A percentile compares a stretch with the other conserved stretches of the same genome.
Evolutionary conservation across 495 filamentous ascomycete species (phyloP).

Genomic region (Daldinia vernicosa): DNA sequence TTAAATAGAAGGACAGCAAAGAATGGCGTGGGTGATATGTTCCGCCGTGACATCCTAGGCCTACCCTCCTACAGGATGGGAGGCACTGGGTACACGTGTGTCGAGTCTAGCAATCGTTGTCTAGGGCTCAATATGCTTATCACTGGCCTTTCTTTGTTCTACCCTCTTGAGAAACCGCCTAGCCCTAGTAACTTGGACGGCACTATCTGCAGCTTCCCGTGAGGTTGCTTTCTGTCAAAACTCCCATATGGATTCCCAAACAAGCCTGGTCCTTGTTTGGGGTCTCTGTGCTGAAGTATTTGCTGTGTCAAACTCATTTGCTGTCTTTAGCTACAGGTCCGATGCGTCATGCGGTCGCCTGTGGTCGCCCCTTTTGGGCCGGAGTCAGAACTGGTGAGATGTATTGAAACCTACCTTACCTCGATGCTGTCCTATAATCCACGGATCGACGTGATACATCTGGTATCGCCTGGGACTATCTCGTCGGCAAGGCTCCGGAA

Average conservation of each 20-base stretch:
- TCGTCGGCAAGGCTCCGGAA: conserved; percentile 43
- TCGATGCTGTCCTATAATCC: conserved; percentile 50
- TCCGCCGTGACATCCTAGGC: conserved; percentile 33
- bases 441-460: conserved; percentile 44
- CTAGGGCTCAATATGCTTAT: conserved; percentile 49
- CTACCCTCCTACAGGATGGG: conserved; percentile 34
- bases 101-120: conserved; percentile 58
- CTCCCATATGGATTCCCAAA: conserved; percentile 50
- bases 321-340: conserved; percentile 51
- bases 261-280: conserved; percentile 59
- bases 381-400: conserved; percentile 47
- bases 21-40: conserved; percentile 38
- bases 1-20: conserved; percentile 39
- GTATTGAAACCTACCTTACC: conserved; percentile 54
- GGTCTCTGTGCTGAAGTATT: conserved; percentile 50
- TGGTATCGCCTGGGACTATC: conserved; percentile 35
- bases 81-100: conserved; percentile 56
- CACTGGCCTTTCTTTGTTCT: conserved; percentile 55
- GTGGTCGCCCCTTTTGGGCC: conserved; percentile 53
- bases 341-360: conserved; percentile 57
- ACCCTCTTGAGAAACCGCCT: conserved; percentile 48
- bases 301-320: conserved; percentile 62
- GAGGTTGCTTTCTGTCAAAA: conserved; percentile 55
- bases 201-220: conserved; percentile 63
- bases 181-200: conserved; percentile 50